Base-by-base conservation (phyloP, 176 grass and related monocot genomes). In the Urochloa ruziziensis region DNA sequence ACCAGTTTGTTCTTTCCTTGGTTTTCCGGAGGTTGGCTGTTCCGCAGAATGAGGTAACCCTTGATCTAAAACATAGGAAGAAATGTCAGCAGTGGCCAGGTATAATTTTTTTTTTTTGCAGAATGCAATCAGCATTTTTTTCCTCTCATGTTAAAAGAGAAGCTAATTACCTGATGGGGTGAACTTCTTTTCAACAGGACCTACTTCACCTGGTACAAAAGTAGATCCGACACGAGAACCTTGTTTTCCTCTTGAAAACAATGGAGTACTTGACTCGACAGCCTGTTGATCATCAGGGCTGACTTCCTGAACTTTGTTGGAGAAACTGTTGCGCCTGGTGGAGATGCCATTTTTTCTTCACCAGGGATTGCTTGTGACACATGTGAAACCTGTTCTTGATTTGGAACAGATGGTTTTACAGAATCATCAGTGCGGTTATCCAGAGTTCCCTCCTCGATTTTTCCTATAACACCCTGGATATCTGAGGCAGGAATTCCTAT, bases 41-140 rank as follows among this genome's bases (percentile, higher is more conserved):
- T 77, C n/a, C 17, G 43, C 24, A 70, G 71, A 74, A 34, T 75
- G 63, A 63, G 11, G 13, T 62, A 36, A 52, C 70, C 33, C 73
- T 88, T 83, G 63, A 70, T 70, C 63, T 77, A 70, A 70, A 52
- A 70, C 12, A 23, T 14, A 52, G 68, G 73, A 78, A 88, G 42
- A 43, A 40, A 54, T 78, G 66, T 53, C 34, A 88, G 64, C 47
- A 19, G 15, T 78, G 52, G 72, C 62, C 81, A 8, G 39, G 39
- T 40, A 40, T 49, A 44, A 70, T 62, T 48, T 40, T 7, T 54
- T 40, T 32, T 59, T 19, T 49, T 4, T 44, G 19, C 19, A 18
- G 9, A 15, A 24, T 40, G 36, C 13, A 15, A 24, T 44, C 39
- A 6, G 28, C 5, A 44, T 27, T 40, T 16, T 24, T 69, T 44